Percentiles rank a stretch among this genome's conserved stretches.
These are phyloP conservation scores for Licmophora abbreviata DNA, from an alignment of 108 stramenopile species.

Conservation along the genomic window DNA sequence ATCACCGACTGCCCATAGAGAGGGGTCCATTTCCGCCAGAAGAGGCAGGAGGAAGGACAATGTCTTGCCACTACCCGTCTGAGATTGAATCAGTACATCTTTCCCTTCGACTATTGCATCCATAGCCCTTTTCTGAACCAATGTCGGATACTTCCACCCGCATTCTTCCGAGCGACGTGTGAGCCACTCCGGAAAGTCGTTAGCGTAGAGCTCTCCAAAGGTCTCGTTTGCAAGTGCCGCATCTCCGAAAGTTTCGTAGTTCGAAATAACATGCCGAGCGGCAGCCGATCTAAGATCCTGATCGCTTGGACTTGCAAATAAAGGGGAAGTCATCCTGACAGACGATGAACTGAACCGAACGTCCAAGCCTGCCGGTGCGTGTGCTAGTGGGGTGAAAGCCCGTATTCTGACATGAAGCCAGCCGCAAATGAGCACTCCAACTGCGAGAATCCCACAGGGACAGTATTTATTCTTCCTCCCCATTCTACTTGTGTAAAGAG, in stretches of 20 bases:
- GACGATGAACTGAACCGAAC: no score
- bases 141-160: conserved; percentile 52
- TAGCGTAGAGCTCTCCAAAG: conserved; percentile 48
- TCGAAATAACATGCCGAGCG: conserved; percentile 1
- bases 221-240: conserved; percentile 31
- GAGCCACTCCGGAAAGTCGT: conserved; percentile 46
- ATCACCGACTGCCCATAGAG: no score
- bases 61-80: conserved; percentile 79
- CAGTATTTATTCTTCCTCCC: no score
- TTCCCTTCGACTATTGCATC: conserved; percentile 26
- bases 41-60: conserved; percentile 68
- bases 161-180: conserved; percentile 35
- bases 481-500: no score
- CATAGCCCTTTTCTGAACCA: conserved; percentile 55
- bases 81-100: conserved; percentile 78
- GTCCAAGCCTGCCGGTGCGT: no score
- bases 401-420: no score
- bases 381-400: no score
- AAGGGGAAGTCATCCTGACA: no score
- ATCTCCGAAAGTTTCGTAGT: conserved; percentile 31
- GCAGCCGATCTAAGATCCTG: no score
- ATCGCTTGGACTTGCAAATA: no score
- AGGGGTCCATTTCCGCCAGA: conserved; percentile 36
- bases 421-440: no score
- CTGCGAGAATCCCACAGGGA: no score